Conservation (phyloP, 2,329 filamentous ascomycete species). For the Claviceps citrina region DNA sequence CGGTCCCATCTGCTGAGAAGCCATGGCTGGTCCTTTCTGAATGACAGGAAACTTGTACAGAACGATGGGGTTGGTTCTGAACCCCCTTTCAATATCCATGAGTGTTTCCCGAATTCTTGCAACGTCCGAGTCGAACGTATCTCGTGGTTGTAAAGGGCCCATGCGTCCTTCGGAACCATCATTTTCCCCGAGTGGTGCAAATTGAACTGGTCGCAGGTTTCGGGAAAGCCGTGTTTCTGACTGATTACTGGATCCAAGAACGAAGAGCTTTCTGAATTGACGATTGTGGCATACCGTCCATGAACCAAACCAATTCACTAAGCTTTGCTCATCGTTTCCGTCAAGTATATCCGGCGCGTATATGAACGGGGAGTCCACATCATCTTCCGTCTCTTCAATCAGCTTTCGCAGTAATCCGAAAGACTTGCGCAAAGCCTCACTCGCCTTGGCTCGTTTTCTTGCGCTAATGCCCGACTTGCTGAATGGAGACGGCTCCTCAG, state of each 20-base stretch:
- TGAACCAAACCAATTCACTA: constrained; percentile 48
- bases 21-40: constrained; percentile 19
- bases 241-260: constrained; percentile 32
- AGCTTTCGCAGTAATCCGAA: constrained; percentile 11
- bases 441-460: constrained; percentile 3
- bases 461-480: background rate
- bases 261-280: constrained; percentile 36
- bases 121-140: background rate
- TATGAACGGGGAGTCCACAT: constrained; percentile 20
- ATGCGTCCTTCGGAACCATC: background rate
- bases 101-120: constrained; percentile 1
- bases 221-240: constrained; percentile 11
- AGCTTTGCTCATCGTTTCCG: constrained; percentile 43
- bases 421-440: constrained; percentile 12
- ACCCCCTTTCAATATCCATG: background rate
- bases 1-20: constrained; percentile 11
- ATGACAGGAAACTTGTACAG: constrained; percentile 27
- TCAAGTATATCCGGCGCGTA: constrained; percentile 34
- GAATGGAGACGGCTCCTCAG: background rate
- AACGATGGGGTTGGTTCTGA: constrained; percentile 10
- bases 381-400: constrained; percentile 6
- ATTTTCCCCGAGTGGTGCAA: background rate
- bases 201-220: constrained; percentile 8
- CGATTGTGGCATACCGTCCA: constrained; percentile 38
- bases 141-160: background rate